A percentile compares a stretch with the other conserved stretches of the same genome.
Evolutionary conservation across 257 asterid species (phyloP).

Genomic region (Parsonsia alboflavescens): DNA sequence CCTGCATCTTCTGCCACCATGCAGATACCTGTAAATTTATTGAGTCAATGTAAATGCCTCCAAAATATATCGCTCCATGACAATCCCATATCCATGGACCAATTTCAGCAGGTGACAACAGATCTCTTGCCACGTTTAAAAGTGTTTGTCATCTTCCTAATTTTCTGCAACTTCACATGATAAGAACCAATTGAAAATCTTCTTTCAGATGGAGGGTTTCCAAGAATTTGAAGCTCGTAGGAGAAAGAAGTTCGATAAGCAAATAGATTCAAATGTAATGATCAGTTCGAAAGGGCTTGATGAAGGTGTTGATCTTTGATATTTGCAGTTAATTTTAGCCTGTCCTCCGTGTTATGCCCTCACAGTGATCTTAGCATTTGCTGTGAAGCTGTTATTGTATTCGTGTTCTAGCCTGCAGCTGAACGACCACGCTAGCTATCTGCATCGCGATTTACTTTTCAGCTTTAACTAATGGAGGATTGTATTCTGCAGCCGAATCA

Average conservation of each 20-base stretch:
- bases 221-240: conserved; percentile 81
- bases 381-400: neutral
- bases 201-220: conserved; percentile 76
- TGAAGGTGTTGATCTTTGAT: conserved; percentile 83
- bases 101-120: conserved; percentile 65
- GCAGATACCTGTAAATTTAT: conserved; percentile 73
- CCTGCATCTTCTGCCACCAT: conserved; percentile 6
- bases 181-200: neutral
- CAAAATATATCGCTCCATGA: conserved; percentile 85
- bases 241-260: conserved; percentile 86
- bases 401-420: neutral
- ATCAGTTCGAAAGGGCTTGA: conserved; percentile 90
- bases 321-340: neutral
- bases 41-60: conserved; percentile 77
- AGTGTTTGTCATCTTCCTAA: neutral
- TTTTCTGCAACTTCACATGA: neutral
- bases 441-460: neutral
- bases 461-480: conserved; percentile 1
- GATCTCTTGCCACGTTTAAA: neutral
- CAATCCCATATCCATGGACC: conserved; percentile 91
- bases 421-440: neutral
- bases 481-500: neutral
- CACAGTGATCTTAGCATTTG: neutral
- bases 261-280: conserved; percentile 87
- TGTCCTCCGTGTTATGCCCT: conserved; percentile 2